Conservation (phyloP, 352 stramenopile genomes). For the Pythium angustatum region DNA sequence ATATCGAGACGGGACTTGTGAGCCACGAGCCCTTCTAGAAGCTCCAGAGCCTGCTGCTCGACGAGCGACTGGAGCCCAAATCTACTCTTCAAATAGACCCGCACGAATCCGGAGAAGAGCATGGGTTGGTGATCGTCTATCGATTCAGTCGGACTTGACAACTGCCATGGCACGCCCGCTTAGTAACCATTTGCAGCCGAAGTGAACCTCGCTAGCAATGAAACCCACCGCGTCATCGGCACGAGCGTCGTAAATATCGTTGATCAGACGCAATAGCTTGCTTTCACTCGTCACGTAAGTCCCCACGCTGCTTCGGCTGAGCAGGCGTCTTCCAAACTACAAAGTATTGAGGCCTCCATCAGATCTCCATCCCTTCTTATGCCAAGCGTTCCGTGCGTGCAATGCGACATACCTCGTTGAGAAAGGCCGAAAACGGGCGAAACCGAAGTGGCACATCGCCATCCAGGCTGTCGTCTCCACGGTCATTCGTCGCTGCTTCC, state of each 20-base stretch:
- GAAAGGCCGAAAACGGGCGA: conserved; percentile 3
- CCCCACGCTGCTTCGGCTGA: not conserved
- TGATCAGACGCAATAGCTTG: conserved; percentile 53
- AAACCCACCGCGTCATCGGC: conserved; percentile 29
- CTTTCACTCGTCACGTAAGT: conserved; percentile 31
- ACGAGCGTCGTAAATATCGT: conserved; percentile 71
- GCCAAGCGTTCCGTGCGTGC: too few species aligned
- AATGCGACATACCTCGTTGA: conserved; percentile 13
- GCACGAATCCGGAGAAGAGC: conserved; percentile 35
- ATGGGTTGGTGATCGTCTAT: not conserved
- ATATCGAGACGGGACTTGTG: conserved; percentile 46
- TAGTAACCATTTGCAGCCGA: too few species aligned
- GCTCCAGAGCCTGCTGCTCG: conserved; percentile 57
- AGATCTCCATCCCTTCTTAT: too few species aligned
- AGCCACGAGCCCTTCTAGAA: conserved; percentile 46
- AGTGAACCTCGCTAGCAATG: too few species aligned
- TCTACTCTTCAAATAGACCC: conserved; percentile 61
- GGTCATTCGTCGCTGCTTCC: not conserved
- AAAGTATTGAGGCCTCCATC: too few species aligned
- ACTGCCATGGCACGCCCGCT: not conserved
- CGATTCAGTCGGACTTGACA: not conserved
- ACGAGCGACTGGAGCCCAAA: conserved; percentile 66
- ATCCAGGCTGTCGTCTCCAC: not conserved
- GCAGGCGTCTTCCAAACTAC: conserved; percentile 6
- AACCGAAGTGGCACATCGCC: not conserved